These are phyloP conservation scores for Microbotryomycetes sp. DNA, from an alignment of 1,284 basidiomycete species.

Conservation along the genomic window DNA sequence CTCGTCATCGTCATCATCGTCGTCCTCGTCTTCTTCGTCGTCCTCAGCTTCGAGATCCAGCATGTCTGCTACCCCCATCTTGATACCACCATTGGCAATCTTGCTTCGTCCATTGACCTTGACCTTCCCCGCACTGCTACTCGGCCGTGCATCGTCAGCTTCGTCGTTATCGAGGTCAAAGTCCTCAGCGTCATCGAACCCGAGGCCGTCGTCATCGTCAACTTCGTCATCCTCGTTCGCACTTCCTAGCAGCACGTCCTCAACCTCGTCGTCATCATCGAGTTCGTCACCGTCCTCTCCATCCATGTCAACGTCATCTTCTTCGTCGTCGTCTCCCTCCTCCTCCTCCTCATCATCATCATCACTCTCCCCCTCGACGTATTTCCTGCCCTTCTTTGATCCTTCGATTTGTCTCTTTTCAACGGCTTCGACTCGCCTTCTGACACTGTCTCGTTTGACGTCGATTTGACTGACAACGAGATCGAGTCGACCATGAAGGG, in stretches of 20 bases:
- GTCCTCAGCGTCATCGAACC: constrained; percentile 4
- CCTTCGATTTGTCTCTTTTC: neutral
- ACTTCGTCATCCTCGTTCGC: neutral
- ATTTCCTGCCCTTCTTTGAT: neutral
- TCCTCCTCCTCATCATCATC: neutral
- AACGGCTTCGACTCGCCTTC: neutral
- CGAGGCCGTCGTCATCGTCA: constrained; percentile 2
- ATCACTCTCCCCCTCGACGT: neutral
- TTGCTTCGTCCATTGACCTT: neutral
- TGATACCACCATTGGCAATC: neutral
- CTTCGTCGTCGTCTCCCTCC: neutral
- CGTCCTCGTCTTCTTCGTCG: constrained; percentile 10
- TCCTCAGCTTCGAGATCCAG: constrained; percentile 26
- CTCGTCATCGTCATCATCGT: constrained; percentile 21
- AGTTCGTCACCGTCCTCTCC: neutral
- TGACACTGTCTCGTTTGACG: constrained; percentile 4
- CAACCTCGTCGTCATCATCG: neutral
- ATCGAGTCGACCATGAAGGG: constrained; percentile 69
- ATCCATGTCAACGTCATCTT: neutral
- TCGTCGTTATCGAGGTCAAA: constrained; percentile 21
- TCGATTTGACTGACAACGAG: constrained; percentile 65
- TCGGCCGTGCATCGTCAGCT: constrained; percentile 17
- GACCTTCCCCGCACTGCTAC: constrained; percentile 10
- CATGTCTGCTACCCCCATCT: constrained; percentile 6
- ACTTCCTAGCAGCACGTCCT: neutral